A percentile compares a stretch with the other conserved stretches of the same genome.
These are phyloP conservation scores for Paramecium tetraurelia DNA, from an alignment of 73 alveolate species.

Conservation along the genomic window DNA sequence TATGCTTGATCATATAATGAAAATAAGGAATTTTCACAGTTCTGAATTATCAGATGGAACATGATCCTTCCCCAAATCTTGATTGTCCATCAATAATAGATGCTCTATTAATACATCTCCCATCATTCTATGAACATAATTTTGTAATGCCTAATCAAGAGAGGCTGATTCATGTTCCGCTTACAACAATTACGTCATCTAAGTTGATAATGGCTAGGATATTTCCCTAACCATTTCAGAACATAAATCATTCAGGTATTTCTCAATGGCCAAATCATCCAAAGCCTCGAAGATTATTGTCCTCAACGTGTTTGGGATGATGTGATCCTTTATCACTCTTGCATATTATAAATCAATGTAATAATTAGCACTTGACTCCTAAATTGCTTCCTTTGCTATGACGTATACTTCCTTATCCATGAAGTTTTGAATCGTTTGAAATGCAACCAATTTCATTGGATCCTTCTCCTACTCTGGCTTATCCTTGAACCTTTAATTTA, in stretches of 20 bases:
- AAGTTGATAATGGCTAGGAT: constrained; percentile 31
- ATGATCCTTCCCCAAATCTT: neutral
- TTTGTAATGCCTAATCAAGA: constrained; percentile 45
- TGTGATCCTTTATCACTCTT: constrained; percentile 34
- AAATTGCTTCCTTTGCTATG: constrained; percentile 55
- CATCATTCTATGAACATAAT: constrained; percentile 49
- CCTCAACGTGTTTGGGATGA: constrained; percentile 47
- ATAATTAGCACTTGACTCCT: constrained; percentile 38
- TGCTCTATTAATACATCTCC: constrained; percentile 57
- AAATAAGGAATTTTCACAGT: neutral
- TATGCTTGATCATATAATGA: neutral
- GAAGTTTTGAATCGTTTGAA: neutral
- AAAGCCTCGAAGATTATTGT: constrained; percentile 54
- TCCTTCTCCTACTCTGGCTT: constrained; percentile 57
- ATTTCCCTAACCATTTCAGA: constrained; percentile 13
- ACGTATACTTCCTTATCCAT: constrained; percentile 46
- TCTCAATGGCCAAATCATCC: constrained; percentile 53
- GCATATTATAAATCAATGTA: constrained; percentile 38
- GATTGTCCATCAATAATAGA: constrained; percentile 12
- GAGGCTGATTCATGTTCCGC: constrained; percentile 51
- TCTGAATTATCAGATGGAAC: neutral
- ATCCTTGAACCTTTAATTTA: constrained; percentile 53
- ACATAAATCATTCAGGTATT: constrained; percentile 49
- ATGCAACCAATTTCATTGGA: constrained; percentile 55
- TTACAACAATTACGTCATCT: constrained; percentile 48